A percentile compares a stretch with the other conserved stretches of the same genome.
Evolutionary conservation across 1,284 basidiomycete species (phyloP).

Genomic region (Apiotrichum siamense): DNA sequence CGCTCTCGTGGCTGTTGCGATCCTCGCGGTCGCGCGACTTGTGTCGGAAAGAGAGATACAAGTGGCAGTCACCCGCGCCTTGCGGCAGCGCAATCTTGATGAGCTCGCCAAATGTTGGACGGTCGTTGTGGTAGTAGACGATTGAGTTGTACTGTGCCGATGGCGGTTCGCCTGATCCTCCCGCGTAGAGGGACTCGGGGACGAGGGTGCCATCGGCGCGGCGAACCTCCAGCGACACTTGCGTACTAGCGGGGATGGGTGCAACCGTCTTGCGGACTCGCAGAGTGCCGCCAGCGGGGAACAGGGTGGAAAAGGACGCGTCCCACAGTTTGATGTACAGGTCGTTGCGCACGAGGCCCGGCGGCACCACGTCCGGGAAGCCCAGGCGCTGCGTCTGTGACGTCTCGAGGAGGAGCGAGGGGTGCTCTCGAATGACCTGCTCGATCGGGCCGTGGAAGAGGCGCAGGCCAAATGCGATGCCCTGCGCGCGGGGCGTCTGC

Average conservation of each 20-base stretch:
- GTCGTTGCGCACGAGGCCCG: conserved; percentile 86
- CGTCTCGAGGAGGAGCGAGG: conserved; percentile 73
- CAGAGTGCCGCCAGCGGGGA: conserved; percentile 47
- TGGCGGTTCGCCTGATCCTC: conserved; percentile 76
- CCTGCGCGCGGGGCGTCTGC: conserved; percentile 75
- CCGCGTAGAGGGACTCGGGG: conserved; percentile 68
- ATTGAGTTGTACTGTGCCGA: conserved; percentile 80
- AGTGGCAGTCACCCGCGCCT: conserved; percentile 69
- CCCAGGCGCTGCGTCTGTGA: conserved; percentile 83
- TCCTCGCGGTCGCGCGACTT: conserved; percentile 54
- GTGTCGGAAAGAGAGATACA: conserved; percentile 83
- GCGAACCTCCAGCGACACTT: conserved; percentile 85
- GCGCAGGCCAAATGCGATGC: conserved; percentile 81
- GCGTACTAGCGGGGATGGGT: conserved; percentile 57
- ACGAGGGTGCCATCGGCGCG: conserved; percentile 62
- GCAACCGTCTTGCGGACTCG: conserved; percentile 36
- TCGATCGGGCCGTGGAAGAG: conserved; percentile 75
- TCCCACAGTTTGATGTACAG: conserved; percentile 92
- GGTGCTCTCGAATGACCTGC: conserved; percentile 74
- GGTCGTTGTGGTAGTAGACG: conserved; percentile 76
- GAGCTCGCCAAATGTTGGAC: conserved; percentile 87
- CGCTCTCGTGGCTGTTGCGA: conserved; percentile 55
- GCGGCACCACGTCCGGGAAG: conserved; percentile 94
- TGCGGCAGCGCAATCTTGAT: conserved; percentile 77
- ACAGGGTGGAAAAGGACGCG: conserved; percentile 61